Evolutionary conservation across 192 early-diverging fungal species (phyloP).

Genomic region (Coemansia sp.): DNA sequence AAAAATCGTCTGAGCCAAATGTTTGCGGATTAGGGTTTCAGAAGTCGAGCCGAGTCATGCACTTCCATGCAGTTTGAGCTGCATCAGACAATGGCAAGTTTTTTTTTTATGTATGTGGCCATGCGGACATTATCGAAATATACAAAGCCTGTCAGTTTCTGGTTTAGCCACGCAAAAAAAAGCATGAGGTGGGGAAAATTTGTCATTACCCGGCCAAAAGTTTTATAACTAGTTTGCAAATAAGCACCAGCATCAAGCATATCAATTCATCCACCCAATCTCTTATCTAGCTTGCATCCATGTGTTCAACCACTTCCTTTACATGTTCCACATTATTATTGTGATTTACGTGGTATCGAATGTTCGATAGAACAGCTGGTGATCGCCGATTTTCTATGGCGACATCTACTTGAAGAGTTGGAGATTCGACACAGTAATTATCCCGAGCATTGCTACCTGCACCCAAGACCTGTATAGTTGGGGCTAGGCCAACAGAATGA

Average conservation of each 20-base stretch:
- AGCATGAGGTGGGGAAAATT: not conserved
- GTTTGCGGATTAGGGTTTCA: not conserved
- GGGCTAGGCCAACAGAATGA: not conserved
- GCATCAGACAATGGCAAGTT: not conserved
- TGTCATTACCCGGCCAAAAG: not conserved
- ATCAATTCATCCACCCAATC: not conserved
- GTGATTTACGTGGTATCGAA: not conserved
- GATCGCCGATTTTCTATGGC: slow-evolving; percentile 4
- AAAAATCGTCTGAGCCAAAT: not conserved
- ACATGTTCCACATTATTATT: not conserved
- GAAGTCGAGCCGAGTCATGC: not conserved
- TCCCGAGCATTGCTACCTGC: not conserved
- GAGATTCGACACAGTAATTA: not conserved
- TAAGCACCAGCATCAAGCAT: not conserved
- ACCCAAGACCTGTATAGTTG: not conserved
- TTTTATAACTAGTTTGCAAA: not conserved
- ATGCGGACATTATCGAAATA: not conserved
- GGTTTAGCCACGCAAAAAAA: not conserved
- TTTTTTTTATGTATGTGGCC: not conserved
- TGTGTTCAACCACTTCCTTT: not conserved
- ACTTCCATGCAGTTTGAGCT: not conserved
- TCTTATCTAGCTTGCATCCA: not conserved
- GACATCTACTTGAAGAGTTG: not conserved
- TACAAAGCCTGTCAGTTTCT: not conserved
- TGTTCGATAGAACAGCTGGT: not conserved